Evolutionary conservation across 2,329 filamentous ascomycete genomes (phyloP).

Genomic region (Xylariaceae sp.): DNA sequence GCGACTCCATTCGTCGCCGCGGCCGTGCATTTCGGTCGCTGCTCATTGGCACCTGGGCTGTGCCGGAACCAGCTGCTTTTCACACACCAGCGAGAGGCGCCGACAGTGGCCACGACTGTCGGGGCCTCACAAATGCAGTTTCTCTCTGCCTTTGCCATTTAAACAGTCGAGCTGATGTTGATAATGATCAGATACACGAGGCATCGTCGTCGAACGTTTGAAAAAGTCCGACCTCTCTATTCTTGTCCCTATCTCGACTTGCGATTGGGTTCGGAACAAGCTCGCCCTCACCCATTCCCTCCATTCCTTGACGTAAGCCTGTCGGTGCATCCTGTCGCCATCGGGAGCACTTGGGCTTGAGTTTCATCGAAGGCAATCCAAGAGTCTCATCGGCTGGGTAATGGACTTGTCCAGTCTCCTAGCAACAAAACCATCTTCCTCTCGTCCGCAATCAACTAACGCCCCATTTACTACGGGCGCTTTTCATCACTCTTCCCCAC

Average conservation of each 20-base stretch:
- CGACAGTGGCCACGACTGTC: slow-evolving; percentile 11
- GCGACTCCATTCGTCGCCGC: slow-evolving; percentile 18
- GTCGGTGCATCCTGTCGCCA: slow-evolving; percentile 8
- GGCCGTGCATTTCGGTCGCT: slow-evolving; percentile 17
- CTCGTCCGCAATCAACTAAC: slow-evolving; percentile 18
- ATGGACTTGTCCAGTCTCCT: slow-evolving; percentile 33
- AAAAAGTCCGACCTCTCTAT: slow-evolving; percentile 4
- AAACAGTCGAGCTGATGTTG: slow-evolving; percentile 16
- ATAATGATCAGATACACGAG: slow-evolving; percentile 8
- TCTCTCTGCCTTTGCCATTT: slow-evolving; percentile 7
- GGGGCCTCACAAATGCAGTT: slow-evolving; percentile 8
- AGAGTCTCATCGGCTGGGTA: slow-evolving; percentile 18
- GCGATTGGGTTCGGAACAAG: slow-evolving; percentile 28
- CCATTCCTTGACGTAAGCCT: slow-evolving; percentile 1
- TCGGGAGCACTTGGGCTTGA: slow-evolving; percentile 7
- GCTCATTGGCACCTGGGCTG: slow-evolving; percentile 12
- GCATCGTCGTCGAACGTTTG: slow-evolving; percentile 13
- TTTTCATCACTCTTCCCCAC: slow-evolving; percentile 23
- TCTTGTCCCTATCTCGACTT: slow-evolving; percentile 16
- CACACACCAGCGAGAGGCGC: slow-evolving; percentile 13
- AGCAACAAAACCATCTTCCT: slow-evolving; percentile 25
- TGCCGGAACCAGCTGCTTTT: slow-evolving; percentile 18
- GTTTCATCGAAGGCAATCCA: slow-evolving; percentile 12
- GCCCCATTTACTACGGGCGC: slow-evolving; percentile 27
- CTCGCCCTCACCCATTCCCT: slow-evolving; percentile 10